These are phyloP conservation scores for Dendryphion nanum DNA, from an alignment of 2,329 filamentous ascomycete species.

Conservation along the genomic window DNA sequence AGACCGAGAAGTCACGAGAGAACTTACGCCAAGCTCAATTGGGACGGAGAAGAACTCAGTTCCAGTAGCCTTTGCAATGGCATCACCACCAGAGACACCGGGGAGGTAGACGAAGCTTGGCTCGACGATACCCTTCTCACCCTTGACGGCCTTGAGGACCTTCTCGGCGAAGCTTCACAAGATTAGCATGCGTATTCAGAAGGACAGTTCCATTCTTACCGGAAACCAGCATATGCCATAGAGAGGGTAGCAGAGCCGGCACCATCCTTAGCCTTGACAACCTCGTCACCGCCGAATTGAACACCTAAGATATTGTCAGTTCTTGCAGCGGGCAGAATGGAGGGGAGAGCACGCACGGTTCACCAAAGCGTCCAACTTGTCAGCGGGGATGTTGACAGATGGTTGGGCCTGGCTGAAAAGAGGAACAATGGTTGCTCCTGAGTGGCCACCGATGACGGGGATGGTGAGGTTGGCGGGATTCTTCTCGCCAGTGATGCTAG, in stretches of 20 bases:
- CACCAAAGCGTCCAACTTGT: constrained; percentile 87
- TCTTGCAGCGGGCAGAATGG: constrained; percentile 3
- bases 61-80: constrained; percentile 78
- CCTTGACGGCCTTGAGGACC: constrained; percentile 82
- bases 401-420: constrained; percentile 91
- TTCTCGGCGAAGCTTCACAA: constrained; percentile 80
- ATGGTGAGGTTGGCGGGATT: constrained; percentile 81
- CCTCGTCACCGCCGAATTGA: constrained; percentile 97
- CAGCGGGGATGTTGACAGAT: constrained; percentile 73
- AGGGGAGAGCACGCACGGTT: constrained; percentile 60
- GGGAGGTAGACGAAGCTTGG: constrained; percentile 95
- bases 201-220: constrained; percentile 51
- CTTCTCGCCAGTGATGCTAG: constrained; percentile 77
- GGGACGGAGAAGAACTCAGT: constrained; percentile 94
- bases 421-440: constrained; percentile 95
- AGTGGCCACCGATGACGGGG: constrained; percentile 95
- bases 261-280: constrained; percentile 92
- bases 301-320: constrained; percentile 53
- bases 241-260: constrained; percentile 87
- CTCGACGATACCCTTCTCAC: constrained; percentile 90
- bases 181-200: constrained; percentile 8
- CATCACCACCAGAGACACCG: constrained; percentile 83
- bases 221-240: constrained; percentile 94
- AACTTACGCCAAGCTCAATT: constrained; percentile 87
- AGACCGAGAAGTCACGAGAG: constrained; percentile 1